These are phyloP conservation scores for Polyporus arcularius DNA, from an alignment of 768 basidiomycete species.

Conservation along the genomic window DNA sequence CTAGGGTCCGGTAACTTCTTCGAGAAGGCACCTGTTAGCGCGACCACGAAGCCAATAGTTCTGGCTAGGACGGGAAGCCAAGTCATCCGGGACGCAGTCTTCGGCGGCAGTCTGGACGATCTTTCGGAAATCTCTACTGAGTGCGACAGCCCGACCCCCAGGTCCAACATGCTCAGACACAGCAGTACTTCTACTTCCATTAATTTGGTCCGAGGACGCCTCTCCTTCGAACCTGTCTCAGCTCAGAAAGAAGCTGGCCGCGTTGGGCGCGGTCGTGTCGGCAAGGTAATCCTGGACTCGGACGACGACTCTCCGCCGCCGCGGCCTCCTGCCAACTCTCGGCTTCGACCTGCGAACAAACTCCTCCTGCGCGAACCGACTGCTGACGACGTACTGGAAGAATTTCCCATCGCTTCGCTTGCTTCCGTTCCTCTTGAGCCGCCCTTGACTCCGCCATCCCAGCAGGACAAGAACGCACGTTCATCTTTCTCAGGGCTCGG, in stretches of 20 bases:
- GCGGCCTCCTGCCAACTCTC: background rate
- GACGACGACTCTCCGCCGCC: slow-evolving; percentile 21
- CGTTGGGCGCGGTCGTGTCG: slow-evolving; percentile 5
- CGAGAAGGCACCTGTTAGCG: too few species aligned
- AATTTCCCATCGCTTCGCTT: background rate
- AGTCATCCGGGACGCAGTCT: slow-evolving; percentile 19
- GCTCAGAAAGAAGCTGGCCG: background rate
- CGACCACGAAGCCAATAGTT: background rate
- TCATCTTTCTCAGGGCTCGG: background rate
- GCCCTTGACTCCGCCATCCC: background rate
- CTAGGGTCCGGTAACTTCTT: too few species aligned
- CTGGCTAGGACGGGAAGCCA: slow-evolving; percentile 27
- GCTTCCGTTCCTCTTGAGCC: background rate
- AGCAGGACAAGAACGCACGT: background rate
- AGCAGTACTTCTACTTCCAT: background rate
- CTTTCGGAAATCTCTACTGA: slow-evolving; percentile 27
- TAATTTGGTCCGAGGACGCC: slow-evolving; percentile 7
- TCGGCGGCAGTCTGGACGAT: slow-evolving; percentile 26
- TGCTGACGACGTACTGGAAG: background rate
- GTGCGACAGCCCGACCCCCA: slow-evolving; percentile 8
- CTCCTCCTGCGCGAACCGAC: background rate
- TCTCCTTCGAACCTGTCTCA: slow-evolving; percentile 6
- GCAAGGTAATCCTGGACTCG: slow-evolving; percentile 21
- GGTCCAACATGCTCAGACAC: background rate
- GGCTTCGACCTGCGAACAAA: background rate